Evolutionary conservation across 2,329 filamentous ascomycete genomes (phyloP).

Genomic region (Ophiostoma populinum): DNA sequence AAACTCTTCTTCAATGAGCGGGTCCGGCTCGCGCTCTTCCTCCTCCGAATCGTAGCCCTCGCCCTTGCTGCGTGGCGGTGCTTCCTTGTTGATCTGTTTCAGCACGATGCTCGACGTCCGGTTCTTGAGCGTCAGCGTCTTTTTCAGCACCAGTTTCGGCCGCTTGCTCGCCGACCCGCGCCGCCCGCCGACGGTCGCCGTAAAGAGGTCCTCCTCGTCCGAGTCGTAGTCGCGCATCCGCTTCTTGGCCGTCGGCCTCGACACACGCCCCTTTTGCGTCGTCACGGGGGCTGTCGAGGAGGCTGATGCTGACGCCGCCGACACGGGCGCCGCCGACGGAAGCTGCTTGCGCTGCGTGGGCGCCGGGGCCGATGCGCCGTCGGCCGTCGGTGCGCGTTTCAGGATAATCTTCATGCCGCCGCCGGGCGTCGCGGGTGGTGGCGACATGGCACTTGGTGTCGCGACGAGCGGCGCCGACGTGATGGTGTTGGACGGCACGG

Average conservation of each 20-base stretch:
- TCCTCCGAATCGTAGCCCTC: conserved; percentile 95
- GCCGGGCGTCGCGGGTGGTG: conserved; percentile 9
- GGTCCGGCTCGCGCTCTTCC: conserved; percentile 75
- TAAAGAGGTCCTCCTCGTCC: conserved; percentile 19
- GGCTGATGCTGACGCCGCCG: background rate
- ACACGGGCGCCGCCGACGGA: background rate
- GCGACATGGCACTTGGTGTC: conserved; percentile 10
- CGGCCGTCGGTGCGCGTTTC: conserved; percentile 16
- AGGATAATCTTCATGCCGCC: conserved; percentile 14
- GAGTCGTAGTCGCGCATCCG: conserved; percentile 37
- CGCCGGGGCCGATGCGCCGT: conserved; percentile 10
- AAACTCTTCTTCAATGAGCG: conserved; percentile 77
- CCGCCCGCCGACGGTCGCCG: background rate
- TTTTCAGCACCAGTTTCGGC: conserved; percentile 32
- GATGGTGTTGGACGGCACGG: conserved; percentile 1
- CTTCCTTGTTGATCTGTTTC: conserved; percentile 32
- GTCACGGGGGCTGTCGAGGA: conserved; percentile 14
- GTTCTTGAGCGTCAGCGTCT: conserved; percentile 14
- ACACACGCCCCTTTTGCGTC: conserved; percentile 41
- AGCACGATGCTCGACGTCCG: conserved; percentile 16
- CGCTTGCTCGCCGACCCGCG: conserved; percentile 23
- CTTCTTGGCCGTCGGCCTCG: conserved; percentile 47
- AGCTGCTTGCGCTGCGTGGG: background rate
- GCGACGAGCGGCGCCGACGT: conserved; percentile 8
- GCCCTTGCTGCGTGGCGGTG: conserved; percentile 53